Base-by-base conservation (phyloP, 1,139 yeast genomes). In the Geotrichum macrosporum region DNA sequence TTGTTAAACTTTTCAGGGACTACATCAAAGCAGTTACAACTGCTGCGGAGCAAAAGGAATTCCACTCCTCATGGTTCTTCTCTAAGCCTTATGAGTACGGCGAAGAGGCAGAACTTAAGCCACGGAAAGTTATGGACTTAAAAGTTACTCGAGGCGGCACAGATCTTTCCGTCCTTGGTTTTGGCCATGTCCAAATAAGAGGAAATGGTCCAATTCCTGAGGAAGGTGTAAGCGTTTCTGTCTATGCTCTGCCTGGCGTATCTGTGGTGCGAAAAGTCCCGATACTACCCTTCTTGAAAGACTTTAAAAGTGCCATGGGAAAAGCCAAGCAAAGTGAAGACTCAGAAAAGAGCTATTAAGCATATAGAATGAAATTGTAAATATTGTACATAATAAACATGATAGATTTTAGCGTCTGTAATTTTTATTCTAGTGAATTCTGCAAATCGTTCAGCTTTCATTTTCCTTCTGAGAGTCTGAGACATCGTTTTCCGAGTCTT, bases 151-250 rank as follows among this genome's bases (percentile, higher is more conserved):
- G 35, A 13, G 47, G 45, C 10, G 53, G 53, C 16, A 20, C 41
- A 3, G 54, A 51, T 26, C 35, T 51, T n/a, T 34, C 46, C 4
- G 36, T 51, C 9, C 37, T 41, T 22, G 53, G 53, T 5, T 19
- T 43, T 12, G 52, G 53, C 2, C 78, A 76, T 53, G 55, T 86
- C 1, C 78, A 80, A 46, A 61, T 86, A 31, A 75, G 74, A 20
- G 80, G 87, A 1, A 79, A 84, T 0, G 92, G 94, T 1, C 59
- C 55, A n/a, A 67, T 72, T 44, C 62, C 65, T 2, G 65, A 54
- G 24, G 64, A 60, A 5, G 72, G 74, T 3, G 64, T 69, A 16
- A 64, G 62, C 39, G 73, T 63, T 8, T 54, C 71, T 51, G 68
- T 79, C 1, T 75, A 74, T 69, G 73, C 73, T 0, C 76, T 80